Evolutionary conservation across 352 stramenopile species (phyloP).

Genomic region (Phytophthora pisi): DNA sequence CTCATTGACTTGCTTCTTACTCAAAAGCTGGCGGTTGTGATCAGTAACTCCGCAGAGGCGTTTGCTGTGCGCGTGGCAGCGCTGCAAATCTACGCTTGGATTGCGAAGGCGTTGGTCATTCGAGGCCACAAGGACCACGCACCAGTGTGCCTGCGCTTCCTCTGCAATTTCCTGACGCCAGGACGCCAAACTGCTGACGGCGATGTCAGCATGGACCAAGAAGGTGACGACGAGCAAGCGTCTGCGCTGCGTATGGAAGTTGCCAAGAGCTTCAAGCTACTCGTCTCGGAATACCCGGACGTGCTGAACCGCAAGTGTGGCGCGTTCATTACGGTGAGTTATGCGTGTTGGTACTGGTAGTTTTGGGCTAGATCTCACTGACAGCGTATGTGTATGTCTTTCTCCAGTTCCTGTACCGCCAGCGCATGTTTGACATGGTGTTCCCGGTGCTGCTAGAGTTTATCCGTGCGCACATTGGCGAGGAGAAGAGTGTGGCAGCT

Average conservation of each 20-base stretch:
- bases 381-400: background rate
- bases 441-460: constrained; percentile 73
- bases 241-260: constrained; percentile 70
- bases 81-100: constrained; percentile 87
- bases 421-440: constrained; percentile 82
- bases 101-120: constrained; percentile 83
- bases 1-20: constrained; percentile 74
- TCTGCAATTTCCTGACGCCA: constrained; percentile 71
- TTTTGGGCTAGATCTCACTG: background rate
- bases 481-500: constrained; percentile 58
- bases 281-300: constrained; percentile 80
- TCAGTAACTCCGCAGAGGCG: constrained; percentile 46
- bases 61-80: constrained; percentile 58
- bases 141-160: constrained; percentile 69
- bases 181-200: constrained; percentile 20
- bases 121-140: constrained; percentile 73
- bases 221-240: constrained; percentile 17
- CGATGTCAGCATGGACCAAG: constrained; percentile 38
- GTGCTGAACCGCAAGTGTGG: constrained; percentile 87
- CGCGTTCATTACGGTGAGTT: constrained; percentile 74
- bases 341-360: background rate
- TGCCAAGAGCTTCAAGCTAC: constrained; percentile 79
- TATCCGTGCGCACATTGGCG: constrained; percentile 50
- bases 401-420: constrained; percentile 74
- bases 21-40: constrained; percentile 64